Evolutionary conservation across 179 eudicot species (phyloP), one percentile per base, ranked within the genome.

Genomic region (Kewa caespitosa): DNA sequence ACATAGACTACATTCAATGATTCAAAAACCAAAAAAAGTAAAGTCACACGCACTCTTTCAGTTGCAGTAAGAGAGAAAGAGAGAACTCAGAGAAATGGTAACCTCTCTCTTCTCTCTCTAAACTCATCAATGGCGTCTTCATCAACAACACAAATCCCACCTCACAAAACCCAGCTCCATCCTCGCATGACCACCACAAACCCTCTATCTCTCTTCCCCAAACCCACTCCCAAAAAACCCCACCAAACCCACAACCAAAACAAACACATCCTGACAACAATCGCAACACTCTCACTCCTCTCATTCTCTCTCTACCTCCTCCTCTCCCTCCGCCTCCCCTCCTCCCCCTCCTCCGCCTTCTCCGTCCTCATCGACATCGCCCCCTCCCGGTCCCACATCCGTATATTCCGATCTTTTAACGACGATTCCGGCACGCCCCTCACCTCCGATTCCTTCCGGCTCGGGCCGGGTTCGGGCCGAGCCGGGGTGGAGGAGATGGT

Each of bases 121-220:
- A 46, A 60, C n/a, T 72, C 43, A 37, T 73, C 67, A 38, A 57
- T 67, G 7, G 38, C 81, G 0, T 77, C 84, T 10, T 81, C 84
- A 12, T 38, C 79, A 59, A 25, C 76, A 46, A 72, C 82, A 33
- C 52, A 72, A 67, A 76, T 82, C 54, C 85, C 82, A 74, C 78
- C 63, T 25, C 85, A 79, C 80, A 82, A 82, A 76, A 82, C 80
- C 37, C 85, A 82, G 59, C 80, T 79, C 54, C 85, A 77, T 20
- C 85, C 85, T 23, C 77, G 80, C n/a, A 75, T 79, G 85, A 80
- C 74, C 33, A 57, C 73, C n/a, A 57, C 67, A 13, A n/a, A n/a
- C 27, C 48, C 34, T 68, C 78, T 52, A 72, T 41, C 39, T 68
- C 81, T 8, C 28, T 75, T 17, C 74, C 43, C 38, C 70, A 65